These are phyloP conservation scores for Piloderma croceum DNA, from an alignment of 768 basidiomycete species.

Conservation along the genomic window DNA sequence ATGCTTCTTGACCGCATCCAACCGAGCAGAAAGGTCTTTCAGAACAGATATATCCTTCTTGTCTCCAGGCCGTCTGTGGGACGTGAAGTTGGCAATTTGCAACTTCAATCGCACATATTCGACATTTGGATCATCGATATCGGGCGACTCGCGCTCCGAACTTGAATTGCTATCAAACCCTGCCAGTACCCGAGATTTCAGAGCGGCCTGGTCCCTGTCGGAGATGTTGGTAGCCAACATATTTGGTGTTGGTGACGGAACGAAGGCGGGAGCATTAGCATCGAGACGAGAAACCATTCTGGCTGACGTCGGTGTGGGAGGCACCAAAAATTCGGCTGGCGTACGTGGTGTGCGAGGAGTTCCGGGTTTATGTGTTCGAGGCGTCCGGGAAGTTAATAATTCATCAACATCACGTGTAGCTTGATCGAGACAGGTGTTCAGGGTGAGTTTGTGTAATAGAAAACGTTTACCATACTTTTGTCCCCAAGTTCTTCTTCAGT, in stretches of 20 bases:
- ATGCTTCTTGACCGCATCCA: conserved; percentile 44
- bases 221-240: conserved; percentile 8
- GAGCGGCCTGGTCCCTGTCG: conserved; percentile 1
- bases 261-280: conserved; percentile 34
- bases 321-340: conserved; percentile 27
- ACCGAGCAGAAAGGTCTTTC: conserved; percentile 37
- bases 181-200: conserved; percentile 17
- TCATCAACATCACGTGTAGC: conserved; percentile 8
- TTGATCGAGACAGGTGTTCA: background rate
- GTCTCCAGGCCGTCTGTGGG: conserved; percentile 23
- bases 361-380: conserved; percentile 3
- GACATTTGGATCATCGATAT: conserved; percentile 50
- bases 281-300: conserved; percentile 28
- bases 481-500: conserved; percentile 51
- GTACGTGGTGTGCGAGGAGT: conserved; percentile 23
- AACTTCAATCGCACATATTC: conserved; percentile 62
- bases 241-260: conserved; percentile 23
- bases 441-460: background rate
- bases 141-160: conserved; percentile 29
- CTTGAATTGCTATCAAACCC: conserved; percentile 17
- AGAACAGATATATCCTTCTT: conserved; percentile 24
- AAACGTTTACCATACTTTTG: conserved; percentile 25
- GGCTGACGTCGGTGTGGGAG: conserved; percentile 16
- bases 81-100: conserved; percentile 44
- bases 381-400: conserved; percentile 10